Conservation (phyloP, 495 filamentous ascomycete genomes). For the Hypoxylon trugodes region DNA sequence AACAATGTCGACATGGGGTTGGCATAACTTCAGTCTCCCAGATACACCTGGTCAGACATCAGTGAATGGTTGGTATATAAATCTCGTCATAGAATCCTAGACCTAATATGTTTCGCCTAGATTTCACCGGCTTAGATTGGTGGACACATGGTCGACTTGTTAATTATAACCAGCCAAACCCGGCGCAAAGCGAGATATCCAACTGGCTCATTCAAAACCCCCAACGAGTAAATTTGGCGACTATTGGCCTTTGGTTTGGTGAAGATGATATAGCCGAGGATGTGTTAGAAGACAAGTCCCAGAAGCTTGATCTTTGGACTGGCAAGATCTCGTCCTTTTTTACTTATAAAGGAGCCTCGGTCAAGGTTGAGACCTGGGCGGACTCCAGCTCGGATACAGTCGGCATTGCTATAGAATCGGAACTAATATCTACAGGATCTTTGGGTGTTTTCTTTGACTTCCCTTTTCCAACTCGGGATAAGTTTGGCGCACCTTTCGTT, state of each 20-base stretch:
- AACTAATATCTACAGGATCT: constrained; percentile 44
- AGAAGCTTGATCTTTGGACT: constrained; percentile 60
- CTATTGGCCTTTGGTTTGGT: constrained; percentile 57
- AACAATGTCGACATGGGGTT: constrained; percentile 64
- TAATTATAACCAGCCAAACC: constrained; percentile 62
- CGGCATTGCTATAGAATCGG: constrained; percentile 53
- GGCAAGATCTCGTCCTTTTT: constrained; percentile 58
- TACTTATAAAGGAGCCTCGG: constrained; percentile 46
- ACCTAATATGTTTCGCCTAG: constrained; percentile 32
- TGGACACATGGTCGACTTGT: constrained; percentile 64
- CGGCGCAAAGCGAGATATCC: constrained; percentile 59
- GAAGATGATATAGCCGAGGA: constrained; percentile 50
- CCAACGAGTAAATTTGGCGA: constrained; percentile 59
- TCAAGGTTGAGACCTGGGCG: constrained; percentile 55
- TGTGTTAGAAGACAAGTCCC: constrained; percentile 48
- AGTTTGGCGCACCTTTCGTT: constrained; percentile 59
- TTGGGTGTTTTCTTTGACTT: constrained; percentile 62
- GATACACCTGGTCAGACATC: constrained; percentile 52
- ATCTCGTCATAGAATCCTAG: neutral
- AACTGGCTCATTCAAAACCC: constrained; percentile 64
- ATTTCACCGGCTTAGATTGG: constrained; percentile 59
- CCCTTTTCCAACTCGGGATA: constrained; percentile 56
- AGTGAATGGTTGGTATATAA: constrained; percentile 43
- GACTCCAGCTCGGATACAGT: constrained; percentile 58
- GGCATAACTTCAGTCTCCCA: constrained; percentile 66